phyloP scores from a whole-genome alignment of 2,329 filamentous ascomycete genomes.

The Clathrospora elynae region DNA sequence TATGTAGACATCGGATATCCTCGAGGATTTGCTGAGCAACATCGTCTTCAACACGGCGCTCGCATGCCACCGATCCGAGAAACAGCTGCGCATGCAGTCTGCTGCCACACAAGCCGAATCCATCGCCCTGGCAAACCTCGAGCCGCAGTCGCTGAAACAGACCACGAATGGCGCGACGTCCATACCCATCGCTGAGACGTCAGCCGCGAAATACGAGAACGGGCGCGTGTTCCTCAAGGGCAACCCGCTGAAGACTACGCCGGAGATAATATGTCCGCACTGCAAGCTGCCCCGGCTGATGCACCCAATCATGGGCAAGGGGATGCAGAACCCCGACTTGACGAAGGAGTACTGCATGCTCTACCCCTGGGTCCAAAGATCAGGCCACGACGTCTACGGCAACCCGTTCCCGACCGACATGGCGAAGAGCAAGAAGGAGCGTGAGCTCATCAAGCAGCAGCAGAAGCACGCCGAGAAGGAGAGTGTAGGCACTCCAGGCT shows the following conservation, averaged over 20 bases:
- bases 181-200: constrained; percentile 61
- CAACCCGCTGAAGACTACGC: constrained; percentile 72
- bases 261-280: constrained; percentile 73
- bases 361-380: constrained; percentile 75
- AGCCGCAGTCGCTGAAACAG: constrained; percentile 42
- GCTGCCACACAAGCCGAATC: constrained; percentile 57
- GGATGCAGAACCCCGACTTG: constrained; percentile 66
- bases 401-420: constrained; percentile 78
- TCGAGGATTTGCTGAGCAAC: constrained; percentile 78
- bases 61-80: constrained; percentile 78
- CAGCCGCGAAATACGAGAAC: constrained; percentile 72
- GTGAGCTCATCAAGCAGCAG: constrained; percentile 58
- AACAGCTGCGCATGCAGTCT: constrained; percentile 70
- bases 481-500: constrained; percentile 53
- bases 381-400: constrained; percentile 79
- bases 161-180: constrained; percentile 51
- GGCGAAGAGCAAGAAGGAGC: constrained; percentile 76
- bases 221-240: constrained; percentile 71
- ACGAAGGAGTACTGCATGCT: constrained; percentile 74
- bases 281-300: constrained; percentile 76
- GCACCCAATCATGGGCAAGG: constrained; percentile 72
- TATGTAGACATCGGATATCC: constrained; percentile 54
- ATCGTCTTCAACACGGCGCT: constrained; percentile 76
- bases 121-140: constrained; percentile 45
- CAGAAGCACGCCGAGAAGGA: constrained; percentile 51